phyloP scores from a whole-genome alignment of 306 rosid genomes.

The Trichosanthes truncata region DNA sequence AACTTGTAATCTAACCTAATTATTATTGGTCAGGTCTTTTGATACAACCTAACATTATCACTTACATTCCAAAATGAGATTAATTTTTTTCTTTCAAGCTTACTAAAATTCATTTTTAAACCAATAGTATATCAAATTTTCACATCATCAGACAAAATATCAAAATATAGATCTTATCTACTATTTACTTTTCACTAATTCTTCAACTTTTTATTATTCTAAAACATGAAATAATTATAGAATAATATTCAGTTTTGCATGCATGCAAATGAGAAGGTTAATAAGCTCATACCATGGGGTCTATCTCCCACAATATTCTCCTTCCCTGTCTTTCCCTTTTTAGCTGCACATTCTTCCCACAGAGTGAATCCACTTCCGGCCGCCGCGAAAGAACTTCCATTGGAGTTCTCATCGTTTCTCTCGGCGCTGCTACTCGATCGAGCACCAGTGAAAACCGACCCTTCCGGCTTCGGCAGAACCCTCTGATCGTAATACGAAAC shows the following conservation, averaged over 20 bases:
- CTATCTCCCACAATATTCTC: conserved; percentile 11
- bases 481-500: conserved; percentile 51
- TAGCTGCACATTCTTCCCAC: conserved; percentile 78
- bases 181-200: not conserved
- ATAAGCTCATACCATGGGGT: not conserved
- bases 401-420: conserved; percentile 69
- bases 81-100: not conserved
- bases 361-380: conserved; percentile 80
- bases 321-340: conserved; percentile 80
- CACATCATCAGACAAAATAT: not conserved
- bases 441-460: conserved; percentile 35
- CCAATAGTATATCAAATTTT: not conserved
- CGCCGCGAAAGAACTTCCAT: conserved; percentile 63
- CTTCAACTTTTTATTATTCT: not conserved
- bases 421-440: conserved; percentile 46
- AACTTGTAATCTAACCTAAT: too few relatives aligned
- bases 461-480: conserved; percentile 66
- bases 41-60: not conserved
- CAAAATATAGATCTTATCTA: not conserved
- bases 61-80: not conserved
- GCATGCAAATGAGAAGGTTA: not conserved
- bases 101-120: not conserved
- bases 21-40: too few relatives aligned
- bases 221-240: not conserved
- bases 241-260: not conserved